phyloP scores from a whole-genome alignment of 148 eudicot genomes.

The Vaccinium darrowii region DNA sequence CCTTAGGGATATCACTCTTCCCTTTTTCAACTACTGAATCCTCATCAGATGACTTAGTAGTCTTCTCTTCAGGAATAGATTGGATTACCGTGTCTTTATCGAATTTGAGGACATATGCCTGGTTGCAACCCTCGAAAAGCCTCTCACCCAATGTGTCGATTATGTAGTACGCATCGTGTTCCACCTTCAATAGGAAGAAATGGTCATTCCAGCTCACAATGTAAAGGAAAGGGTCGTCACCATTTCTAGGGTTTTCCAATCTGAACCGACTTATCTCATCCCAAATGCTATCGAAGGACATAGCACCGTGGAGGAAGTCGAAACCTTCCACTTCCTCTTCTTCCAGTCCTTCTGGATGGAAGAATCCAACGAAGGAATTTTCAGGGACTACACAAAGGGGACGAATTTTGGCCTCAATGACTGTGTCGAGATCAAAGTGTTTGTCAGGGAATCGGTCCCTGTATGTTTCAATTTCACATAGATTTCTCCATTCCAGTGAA shows the following conservation, averaged over 20 bases:
- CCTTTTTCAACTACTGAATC: background rate
- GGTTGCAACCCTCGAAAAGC: conserved; percentile 73
- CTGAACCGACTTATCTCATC: conserved; percentile 54
- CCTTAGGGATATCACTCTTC: background rate
- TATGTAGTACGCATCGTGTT: conserved; percentile 70
- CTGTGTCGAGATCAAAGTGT: conserved; percentile 85
- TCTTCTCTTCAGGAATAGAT: conserved; percentile 23
- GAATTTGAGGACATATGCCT: conserved; percentile 67
- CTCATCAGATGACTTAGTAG: conserved; percentile 18
- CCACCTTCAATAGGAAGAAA: conserved; percentile 71
- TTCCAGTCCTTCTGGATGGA: conserved; percentile 66
- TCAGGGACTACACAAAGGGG: conserved; percentile 51
- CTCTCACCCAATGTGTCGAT: conserved; percentile 89
- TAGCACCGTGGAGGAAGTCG: conserved; percentile 61
- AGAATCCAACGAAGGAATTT: conserved; percentile 78
- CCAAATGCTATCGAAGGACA: conserved; percentile 89
- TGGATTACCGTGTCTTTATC: conserved; percentile 48
- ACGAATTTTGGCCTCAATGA: conserved; percentile 57
- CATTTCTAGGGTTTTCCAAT: conserved; percentile 20
- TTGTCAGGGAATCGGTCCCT: conserved; percentile 67
- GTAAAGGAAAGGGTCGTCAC: conserved; percentile 54
- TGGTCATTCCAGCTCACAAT: conserved; percentile 87
- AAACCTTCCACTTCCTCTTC: conserved; percentile 44
- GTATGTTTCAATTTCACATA: conserved; percentile 53
- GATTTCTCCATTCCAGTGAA: conserved; percentile 72